Evolutionary conservation across 2,329 filamentous ascomycete species (phyloP), one percentile per base, ranked within the genome.

Genomic region (Sclerotinia borealis): DNA sequence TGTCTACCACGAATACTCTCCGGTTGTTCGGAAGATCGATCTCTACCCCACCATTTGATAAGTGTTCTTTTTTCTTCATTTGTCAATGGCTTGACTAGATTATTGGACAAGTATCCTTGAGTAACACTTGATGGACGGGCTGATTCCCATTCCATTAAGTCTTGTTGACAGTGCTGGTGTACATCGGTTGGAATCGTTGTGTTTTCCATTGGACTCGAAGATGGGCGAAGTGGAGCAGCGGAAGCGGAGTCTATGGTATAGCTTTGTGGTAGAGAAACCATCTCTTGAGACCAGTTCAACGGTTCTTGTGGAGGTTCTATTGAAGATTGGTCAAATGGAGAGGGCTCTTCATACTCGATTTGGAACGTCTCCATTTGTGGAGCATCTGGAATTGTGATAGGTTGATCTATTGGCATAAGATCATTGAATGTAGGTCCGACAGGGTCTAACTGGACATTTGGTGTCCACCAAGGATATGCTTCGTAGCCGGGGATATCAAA

Each of bases 131-230:
- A 61, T 45, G 59, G 29, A 29, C 48, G 59, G 19, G 29, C 59
- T 22, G 59, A n/a, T 55, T 61, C 59, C 59, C 59, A 55, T 36
- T 61, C 59, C 59, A 61, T 61, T 13, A 61, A 10, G 13, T 54
- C 48, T 27, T 61, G 48, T 55, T 34, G 59, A 55, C 29, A 15
- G 10, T 31, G 48, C 19, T 6, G 13, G 27, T 36, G n/a, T 27
- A 6, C 27, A 2, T 54, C 39, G 22, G 37, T 15, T 29, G 22
- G 45, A 17, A n/a, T 61, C 29, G n/a, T 41, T 15, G 59, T 61
- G 4, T 61, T 61, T 45, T 61, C 59, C 59, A 61, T 55, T n/a
- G 59, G 49, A n/a, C 59, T 61, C 27, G 59, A 61, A n/a, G 59
- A 55, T n/a, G 59, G 59, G 25, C 59, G 48, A 4, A 55, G 29